These are phyloP conservation scores for Astrocystis sublimbata DNA, from an alignment of 495 filamentous ascomycete genomes.

Conservation along the genomic window DNA sequence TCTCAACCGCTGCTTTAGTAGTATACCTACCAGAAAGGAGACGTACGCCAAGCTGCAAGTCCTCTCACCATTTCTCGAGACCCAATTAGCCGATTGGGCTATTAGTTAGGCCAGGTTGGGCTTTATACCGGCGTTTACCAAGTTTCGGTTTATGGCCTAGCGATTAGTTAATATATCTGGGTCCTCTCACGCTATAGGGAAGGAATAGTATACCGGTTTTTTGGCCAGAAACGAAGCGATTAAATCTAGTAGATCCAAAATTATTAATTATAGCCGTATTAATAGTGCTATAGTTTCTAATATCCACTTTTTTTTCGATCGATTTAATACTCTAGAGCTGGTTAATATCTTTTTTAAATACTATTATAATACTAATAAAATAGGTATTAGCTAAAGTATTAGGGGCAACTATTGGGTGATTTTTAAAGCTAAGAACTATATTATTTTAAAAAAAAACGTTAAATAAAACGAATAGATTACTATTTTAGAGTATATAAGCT, in stretches of 20 bases:
- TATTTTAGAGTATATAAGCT: too few relatives aligned
- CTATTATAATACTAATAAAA: too few relatives aligned
- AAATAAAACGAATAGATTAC: too few relatives aligned
- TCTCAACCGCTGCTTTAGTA: too few relatives aligned
- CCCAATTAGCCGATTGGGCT: neutral
- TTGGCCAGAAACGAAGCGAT: neutral
- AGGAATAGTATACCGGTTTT: conserved; percentile 1
- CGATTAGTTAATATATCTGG: neutral
- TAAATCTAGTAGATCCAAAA: neutral
- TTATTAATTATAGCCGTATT: neutral
- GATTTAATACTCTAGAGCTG: neutral
- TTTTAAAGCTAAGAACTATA: too few relatives aligned
- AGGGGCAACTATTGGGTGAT: too few relatives aligned
- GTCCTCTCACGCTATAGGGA: neutral
- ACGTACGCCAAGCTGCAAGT: too few relatives aligned
- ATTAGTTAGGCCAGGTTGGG: neutral
- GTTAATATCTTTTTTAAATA: neutral
- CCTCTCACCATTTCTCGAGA: neutral
- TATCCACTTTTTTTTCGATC: neutral
- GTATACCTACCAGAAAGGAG: too few relatives aligned
- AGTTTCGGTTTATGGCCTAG: neutral
- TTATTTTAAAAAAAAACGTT: too few relatives aligned
- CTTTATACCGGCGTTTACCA: neutral
- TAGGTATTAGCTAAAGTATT: too few relatives aligned
- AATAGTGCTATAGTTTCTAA: neutral